Conservation (phyloP, 2,329 filamentous ascomycete species). For the Fusarium poae region DNA sequence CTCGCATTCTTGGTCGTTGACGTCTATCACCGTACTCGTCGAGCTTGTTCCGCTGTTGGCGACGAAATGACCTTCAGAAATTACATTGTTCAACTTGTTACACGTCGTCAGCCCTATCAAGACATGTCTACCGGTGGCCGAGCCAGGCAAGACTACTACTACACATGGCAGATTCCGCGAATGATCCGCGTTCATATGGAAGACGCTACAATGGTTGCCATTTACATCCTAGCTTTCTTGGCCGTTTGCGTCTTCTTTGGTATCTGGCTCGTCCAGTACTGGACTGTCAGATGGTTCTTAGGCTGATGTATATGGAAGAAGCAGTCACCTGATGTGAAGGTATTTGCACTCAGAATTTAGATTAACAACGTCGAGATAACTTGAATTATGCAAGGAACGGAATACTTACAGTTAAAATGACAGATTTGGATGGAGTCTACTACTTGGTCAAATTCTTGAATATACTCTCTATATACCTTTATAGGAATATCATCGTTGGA, state of each 20-base stretch:
- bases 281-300: neutral
- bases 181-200: neutral
- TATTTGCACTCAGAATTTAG: no score
- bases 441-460: neutral
- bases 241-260: neutral
- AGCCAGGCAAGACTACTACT: neutral
- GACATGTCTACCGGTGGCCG: accelerated
- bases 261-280: neutral
- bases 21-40: neutral
- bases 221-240: neutral
- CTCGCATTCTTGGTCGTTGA: neutral
- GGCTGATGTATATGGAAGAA: neutral
- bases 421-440: no score
- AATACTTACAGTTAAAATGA: no score
- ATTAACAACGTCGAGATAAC: no score
- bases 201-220: neutral
- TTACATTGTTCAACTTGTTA: neutral
- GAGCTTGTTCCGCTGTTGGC: neutral
- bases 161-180: neutral
- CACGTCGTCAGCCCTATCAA: neutral
- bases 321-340: no score
- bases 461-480: neutral
- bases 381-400: no score
- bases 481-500: no score
- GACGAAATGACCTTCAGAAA: neutral